Percentiles rank a stretch among this genome's conserved stretches.
Conservation (phyloP, 106 monocot genomes). For the Dioscorea alata region DNA sequence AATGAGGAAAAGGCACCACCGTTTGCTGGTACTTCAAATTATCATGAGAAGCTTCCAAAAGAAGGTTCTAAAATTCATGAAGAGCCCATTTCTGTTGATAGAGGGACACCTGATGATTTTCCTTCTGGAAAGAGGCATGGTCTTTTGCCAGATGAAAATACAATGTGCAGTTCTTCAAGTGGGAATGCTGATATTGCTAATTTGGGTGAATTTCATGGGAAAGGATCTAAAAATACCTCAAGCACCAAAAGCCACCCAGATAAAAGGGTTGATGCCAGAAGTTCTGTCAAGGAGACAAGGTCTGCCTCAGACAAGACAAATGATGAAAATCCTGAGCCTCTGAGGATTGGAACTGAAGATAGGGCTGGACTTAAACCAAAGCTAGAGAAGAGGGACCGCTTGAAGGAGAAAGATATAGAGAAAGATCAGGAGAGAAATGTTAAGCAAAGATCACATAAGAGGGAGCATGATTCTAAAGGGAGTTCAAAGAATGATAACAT, state of each 20-base stretch:
- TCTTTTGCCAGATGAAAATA: conserved; percentile 3
- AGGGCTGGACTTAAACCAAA: conserved; percentile 26
- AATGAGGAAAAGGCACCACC: conserved; percentile 5
- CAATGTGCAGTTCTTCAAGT: background rate
- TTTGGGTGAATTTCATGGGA: conserved; percentile 2
- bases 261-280: conserved; percentile 8
- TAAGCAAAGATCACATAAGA: conserved; percentile 13
- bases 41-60: no score
- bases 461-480: conserved; percentile 28
- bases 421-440: conserved; percentile 17
- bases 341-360: conserved; percentile 18
- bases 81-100: conserved; percentile 1
- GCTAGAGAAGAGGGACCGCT: conserved; percentile 19
- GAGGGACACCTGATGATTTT: conserved; percentile 3
- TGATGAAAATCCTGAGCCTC: conserved; percentile 13
- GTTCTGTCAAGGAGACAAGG: conserved; percentile 14
- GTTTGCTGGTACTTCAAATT: conserved; percentile 7
- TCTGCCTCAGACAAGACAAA: background rate
- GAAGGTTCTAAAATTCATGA: conserved; percentile 6
- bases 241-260: conserved; percentile 3
- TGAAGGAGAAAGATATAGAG: conserved; percentile 36
- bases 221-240: conserved; percentile 7
- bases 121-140: conserved; percentile 6
- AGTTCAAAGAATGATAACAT: conserved; percentile 30
- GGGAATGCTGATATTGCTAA: conserved; percentile 9